These are phyloP conservation scores for Rubia occidens DNA, from an alignment of 305 asterid species.

Conservation along the genomic window DNA sequence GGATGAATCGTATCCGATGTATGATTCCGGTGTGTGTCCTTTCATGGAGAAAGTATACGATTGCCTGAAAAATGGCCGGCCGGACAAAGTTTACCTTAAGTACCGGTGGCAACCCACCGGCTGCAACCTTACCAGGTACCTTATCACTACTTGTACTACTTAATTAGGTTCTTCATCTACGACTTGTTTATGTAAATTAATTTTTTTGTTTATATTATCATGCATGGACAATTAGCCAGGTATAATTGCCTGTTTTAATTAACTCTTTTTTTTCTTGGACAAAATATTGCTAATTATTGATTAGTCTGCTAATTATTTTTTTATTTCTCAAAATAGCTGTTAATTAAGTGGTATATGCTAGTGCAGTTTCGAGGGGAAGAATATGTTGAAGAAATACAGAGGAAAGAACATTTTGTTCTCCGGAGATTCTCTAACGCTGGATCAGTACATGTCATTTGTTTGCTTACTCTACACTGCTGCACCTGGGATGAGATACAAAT, in stretches of 20 bases:
- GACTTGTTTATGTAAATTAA: neutral
- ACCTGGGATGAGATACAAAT: conserved; percentile 12
- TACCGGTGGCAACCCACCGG: conserved; percentile 24
- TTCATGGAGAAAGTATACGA: conserved; percentile 21
- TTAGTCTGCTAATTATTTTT: too few species aligned
- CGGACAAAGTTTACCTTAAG: conserved; percentile 16
- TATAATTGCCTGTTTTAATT: too few species aligned
- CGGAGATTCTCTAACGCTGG: conserved; percentile 19
- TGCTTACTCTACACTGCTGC: conserved; percentile 16
- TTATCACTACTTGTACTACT: neutral
- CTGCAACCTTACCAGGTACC: conserved; percentile 8
- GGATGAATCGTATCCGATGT: conserved; percentile 22
- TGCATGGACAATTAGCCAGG: neutral
- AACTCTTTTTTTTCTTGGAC: too few species aligned
- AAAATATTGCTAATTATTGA: too few species aligned
- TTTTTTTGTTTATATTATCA: too few species aligned
- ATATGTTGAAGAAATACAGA: conserved; percentile 15
- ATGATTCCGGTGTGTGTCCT: conserved; percentile 19
- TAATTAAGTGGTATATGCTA: too few species aligned
- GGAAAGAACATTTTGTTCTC: conserved; percentile 21
- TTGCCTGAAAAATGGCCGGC: conserved; percentile 25
- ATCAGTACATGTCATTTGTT: conserved; percentile 18
- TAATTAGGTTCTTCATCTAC: neutral
- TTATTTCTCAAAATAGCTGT: too few species aligned
- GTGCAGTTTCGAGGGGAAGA: conserved; percentile 19